phyloP scores from a whole-genome alignment of 192 early-diverging fungal species.

The Geranomyces variabilis region DNA sequence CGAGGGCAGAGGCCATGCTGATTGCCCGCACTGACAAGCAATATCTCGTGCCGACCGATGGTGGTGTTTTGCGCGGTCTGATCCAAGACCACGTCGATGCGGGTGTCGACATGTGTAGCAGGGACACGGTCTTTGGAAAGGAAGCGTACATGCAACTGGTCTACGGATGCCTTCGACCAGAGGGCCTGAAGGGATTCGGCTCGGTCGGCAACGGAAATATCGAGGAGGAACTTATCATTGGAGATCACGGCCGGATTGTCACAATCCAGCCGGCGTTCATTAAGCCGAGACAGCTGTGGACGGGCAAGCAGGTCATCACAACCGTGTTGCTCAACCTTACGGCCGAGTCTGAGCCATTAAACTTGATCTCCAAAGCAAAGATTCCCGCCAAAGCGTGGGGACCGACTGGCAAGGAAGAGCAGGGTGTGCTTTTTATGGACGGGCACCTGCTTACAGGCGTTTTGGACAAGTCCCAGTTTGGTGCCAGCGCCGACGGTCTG shows the following conservation, averaged over 20 bases:
- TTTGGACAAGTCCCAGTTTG: slow-evolving; percentile 97
- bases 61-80: slow-evolving; percentile 94
- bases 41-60: slow-evolving; percentile 96
- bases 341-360: slow-evolving; percentile 71
- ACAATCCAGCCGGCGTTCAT: slow-evolving; percentile 85
- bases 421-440: slow-evolving; percentile 81
- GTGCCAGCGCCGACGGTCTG: slow-evolving; percentile 87
- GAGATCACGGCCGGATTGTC: slow-evolving; percentile 73
- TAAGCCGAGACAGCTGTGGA: slow-evolving; percentile 90
- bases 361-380: slow-evolving; percentile 86
- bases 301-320: slow-evolving; percentile 91
- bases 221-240: slow-evolving; percentile 55
- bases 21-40: slow-evolving; percentile 95
- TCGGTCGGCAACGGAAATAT: slow-evolving; percentile 61
- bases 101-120: slow-evolving; percentile 91
- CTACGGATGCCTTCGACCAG: slow-evolving; percentile 85
- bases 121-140: slow-evolving; percentile 84
- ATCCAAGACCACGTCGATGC: slow-evolving; percentile 98
- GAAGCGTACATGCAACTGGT: slow-evolving; percentile 94
- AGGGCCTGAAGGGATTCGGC: slow-evolving; percentile 55
- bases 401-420: slow-evolving; percentile 75
- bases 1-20: slow-evolving; percentile 91
- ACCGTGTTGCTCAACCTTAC: slow-evolving; percentile 92
- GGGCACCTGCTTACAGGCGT: slow-evolving; percentile 91
- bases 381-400: slow-evolving; percentile 89